Base-by-base conservation (phyloP, 768 basidiomycete genomes). In the Hortiboletus campestris region DNA sequence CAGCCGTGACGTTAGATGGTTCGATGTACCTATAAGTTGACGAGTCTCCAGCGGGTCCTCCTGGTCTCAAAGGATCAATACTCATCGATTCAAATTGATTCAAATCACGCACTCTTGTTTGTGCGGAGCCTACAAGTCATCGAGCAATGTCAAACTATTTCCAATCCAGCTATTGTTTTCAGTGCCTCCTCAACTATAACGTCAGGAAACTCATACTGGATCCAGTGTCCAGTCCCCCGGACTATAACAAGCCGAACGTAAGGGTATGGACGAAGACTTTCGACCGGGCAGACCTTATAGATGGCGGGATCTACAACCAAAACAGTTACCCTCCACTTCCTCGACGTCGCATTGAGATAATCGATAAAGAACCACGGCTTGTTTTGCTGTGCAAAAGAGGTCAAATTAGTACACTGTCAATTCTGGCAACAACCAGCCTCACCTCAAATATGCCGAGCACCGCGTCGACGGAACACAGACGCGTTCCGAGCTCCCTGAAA, bases 181-280 rank as follows among this genome's bases (percentile, higher is more conserved):
- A 67, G 17, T 4, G 62, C 62, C n/a, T 59, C 58, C 17, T 62
- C 49, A 11, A 67, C 52, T 0, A 71, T 56, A 16, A 40, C 41
- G 4, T 66, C 59, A 0, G 70, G 66, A 32, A 58, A 56, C 16
- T 70, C 68, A 10, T 46, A 53, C 36, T 67, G 70, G 19, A 70
- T 65, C 58, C 62, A 69, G 36, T 71, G 70, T 1, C 56, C 54
- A 2, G 55, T 48, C 0, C 63, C 63, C 0, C 57, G 51, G 6
- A 71, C 52, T 3, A 51, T 16, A 12, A 61, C 47, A 3, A 35
- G n/a, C 13, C 49, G 57, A 28, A 67, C 42, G 13, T 60, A 59
- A 19, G 59, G 52, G 25, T 61, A 64, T 14, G 60, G 31, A n/a
- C 20, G 38, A 39, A 69, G 4, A 7, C 60, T 25, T 7, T 65